Evolutionary conservation across 129 eudicot genomes (phyloP), one percentile per base, ranked within the genome.

Genomic region (Helichrysum umbraculigerum): DNA sequence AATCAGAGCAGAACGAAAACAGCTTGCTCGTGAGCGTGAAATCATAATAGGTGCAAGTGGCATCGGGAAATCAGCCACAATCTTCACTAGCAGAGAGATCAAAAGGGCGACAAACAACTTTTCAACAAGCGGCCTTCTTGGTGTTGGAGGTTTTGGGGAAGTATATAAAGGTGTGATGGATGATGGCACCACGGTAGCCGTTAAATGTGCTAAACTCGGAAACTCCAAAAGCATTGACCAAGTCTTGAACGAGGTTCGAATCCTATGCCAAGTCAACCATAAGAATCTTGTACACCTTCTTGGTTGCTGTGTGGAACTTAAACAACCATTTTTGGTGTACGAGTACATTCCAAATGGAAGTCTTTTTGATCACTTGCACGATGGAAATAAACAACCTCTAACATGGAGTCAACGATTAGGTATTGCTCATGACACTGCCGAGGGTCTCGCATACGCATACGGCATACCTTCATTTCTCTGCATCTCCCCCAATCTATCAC

Each of bases 261-360:
- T 91, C 76, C 90, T 88, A 5, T 83, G 97, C 64, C 97, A 91
- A 68, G 97, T 91, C 34, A 88, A 88, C 82, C 97, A 91, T 56
- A 77, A 87, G 42, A 81, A 78, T 75, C 85, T 88, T 19, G 97
- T 91, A 41, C 83, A 82, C 22, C 84, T 85, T 42, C 76, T 85
- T 3, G 96, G 92, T 39, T 90, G 92, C 59, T 87, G 96, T 42
- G 85, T 90, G 47, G 96, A 88, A 75, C 61, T n/a, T 10, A 81
- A 87, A 54, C 85, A 87, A 81, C 93, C 92, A 30, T 85, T 85
- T 35, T 54, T 90, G 84, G 80, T 90, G 47, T 87, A 90, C 37
- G 92, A 84, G 71, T 86, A 81, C 19, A 79, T 87, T 19, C 66
- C 88, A 66, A 90, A 83, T 54, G 92, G 90, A 9, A 85, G 88